Base-by-base conservation (phyloP, 257 asterid species). In the Scutellaria barbata region DNA sequence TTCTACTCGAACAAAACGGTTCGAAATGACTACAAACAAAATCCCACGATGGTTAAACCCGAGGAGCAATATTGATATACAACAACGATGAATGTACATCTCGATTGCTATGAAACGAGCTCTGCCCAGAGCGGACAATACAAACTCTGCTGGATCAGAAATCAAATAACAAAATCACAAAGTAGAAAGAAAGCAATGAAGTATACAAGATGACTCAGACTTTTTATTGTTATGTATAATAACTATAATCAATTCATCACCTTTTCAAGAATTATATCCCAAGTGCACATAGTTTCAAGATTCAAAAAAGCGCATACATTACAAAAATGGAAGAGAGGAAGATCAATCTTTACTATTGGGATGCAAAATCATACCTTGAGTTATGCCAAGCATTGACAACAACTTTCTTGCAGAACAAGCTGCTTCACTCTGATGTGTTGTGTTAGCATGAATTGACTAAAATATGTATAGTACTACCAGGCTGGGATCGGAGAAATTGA, bases 161-260 rank as follows among this genome's bases (percentile, higher is more conserved):
- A 64, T 67, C 30, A 37, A 60, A 11, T 7, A 22, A 7, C 12
- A 22, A 5, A 14, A 51, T n/a, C 76, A 61, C 45, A 59, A 73
- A 30, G 68, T 67, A 76, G 69, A 78, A 75, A 17, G 68, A 78
- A 75, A 14, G 68, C 79, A 76, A 54, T 58, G 61, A 57, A 72
- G 33, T 30, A 2, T 30, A 30, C 35, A 30, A 2, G 35, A 30
- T 2, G 35, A 30, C 35, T 2, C 0, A 30, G 35, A 30, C 35
- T 2, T 30, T 46, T 46, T 46, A 46, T 46, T 46, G 16, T 46
- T 11, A 2, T 46, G 5, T 12, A 12, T 42, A 46, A 11, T 3
- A 52, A 52, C 58, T 16, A 8, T 16, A 52, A 14, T 7, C 33
- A 54, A 53, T 17, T 33, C 54, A 20, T 63, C 5, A 14, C 63